Evolutionary conservation across 179 eudicot genomes (phyloP), one percentile per base, ranked within the genome.

Genomic region (Kewa caespitosa): DNA sequence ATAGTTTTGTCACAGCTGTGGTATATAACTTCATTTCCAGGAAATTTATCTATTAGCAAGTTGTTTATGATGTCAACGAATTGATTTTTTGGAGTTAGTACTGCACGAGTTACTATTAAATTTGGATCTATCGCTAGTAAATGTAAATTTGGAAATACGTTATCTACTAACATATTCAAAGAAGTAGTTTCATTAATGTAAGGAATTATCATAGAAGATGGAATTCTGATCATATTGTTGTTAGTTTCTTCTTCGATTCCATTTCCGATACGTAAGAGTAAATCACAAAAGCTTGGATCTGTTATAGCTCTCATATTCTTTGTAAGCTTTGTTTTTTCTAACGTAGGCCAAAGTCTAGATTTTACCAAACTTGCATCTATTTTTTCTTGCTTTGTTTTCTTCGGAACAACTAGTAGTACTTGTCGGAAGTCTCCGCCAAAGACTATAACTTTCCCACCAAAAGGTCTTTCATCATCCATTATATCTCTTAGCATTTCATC

Each of bases 1-100:
- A n/a, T 42, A 1, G 57, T 69, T 42, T 69, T 69, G n/a, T 69
- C 72, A 43, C 42, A 69, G 25, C 57, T 41, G 11, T 68, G 37
- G 15, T 43, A 69, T 11, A 23, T 8, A 6, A 9, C 28, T 23
- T 11, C 37, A 6, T 43, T 69, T 43, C n/a, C 57, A 3, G 25
- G 57, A 27, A 69, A 69, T 42, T 22, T 37, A 25, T 68, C 14
- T 12, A 68, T 68, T 2, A 68, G 36, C 1, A 68, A 10, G 2
- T 68, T 30, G 20, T 68, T 41, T 27, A 68, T 67, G 6, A 41
- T 36, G 28, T 68, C 23, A 0, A 68, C 55, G 5, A 25, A 15
- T 10, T 41, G 8, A 42, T 41, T 68, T 28, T 68, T 68, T 41
- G 54, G 72, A 1, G 76, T 73, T 31, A 41, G 23, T 61, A 73